These are phyloP conservation scores for Serendipita sp. DNA, from an alignment of 768 basidiomycete species.

Conservation along the genomic window DNA sequence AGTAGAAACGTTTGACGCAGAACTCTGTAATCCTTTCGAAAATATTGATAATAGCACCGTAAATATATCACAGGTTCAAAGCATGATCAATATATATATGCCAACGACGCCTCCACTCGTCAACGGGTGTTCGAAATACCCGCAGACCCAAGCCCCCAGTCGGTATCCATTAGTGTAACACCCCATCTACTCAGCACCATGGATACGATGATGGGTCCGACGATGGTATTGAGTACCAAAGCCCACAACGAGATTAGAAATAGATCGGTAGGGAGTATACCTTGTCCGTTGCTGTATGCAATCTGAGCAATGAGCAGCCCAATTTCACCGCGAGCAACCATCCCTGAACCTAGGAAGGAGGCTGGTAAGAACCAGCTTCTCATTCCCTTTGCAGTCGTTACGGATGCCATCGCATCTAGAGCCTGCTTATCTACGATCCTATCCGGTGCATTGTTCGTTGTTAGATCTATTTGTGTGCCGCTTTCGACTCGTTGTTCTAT, in stretches of 20 bases:
- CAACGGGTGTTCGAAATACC: too few relatives aligned
- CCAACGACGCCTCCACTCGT: too few relatives aligned
- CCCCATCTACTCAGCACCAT: not conserved
- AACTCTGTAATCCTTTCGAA: too few relatives aligned
- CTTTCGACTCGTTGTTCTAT: not conserved
- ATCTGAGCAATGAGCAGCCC: conserved; percentile 35
- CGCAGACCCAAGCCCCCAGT: not conserved
- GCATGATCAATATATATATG: too few relatives aligned
- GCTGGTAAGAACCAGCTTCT: conserved; percentile 17
- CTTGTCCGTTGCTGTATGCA: not conserved
- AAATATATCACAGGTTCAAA: too few relatives aligned
- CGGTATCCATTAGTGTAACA: not conserved
- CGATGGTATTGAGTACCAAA: not conserved
- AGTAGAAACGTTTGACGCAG: too few relatives aligned
- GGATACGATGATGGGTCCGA: not conserved
- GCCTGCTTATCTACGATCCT: too few relatives aligned
- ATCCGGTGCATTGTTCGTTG: too few relatives aligned
- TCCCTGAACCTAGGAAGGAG: conserved; percentile 33
- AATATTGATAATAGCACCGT: too few relatives aligned
- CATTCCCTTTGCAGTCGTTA: not conserved
- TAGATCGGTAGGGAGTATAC: not conserved
- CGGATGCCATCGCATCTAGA: too few relatives aligned
- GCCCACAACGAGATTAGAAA: not conserved
- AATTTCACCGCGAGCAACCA: conserved; percentile 56
- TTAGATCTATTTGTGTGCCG: not conserved